Percentiles rank a stretch among this genome's conserved stretches.
Conservation (phyloP, 2,329 filamentous ascomycete species). For the Fusarium sarcochroum region DNA sequence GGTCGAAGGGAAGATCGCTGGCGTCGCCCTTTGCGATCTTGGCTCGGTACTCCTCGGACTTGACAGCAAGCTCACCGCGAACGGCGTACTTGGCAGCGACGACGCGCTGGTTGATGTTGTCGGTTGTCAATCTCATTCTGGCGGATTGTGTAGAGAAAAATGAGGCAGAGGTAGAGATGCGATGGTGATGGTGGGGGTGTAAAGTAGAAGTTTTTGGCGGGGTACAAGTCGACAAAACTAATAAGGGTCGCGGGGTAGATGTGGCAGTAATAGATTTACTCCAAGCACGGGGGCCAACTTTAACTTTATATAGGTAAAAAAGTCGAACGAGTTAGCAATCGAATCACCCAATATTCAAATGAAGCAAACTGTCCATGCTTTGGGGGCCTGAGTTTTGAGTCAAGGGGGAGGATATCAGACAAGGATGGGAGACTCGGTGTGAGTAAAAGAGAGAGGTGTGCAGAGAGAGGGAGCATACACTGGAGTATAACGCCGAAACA, state of each 20-base stretch:
- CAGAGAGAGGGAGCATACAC: constrained; percentile 24
- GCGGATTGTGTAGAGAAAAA: constrained; percentile 52
- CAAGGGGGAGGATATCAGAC: constrained; percentile 38
- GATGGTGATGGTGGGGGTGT: constrained; percentile 36
- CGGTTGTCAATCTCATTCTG: constrained; percentile 71
- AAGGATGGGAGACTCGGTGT: constrained; percentile 32
- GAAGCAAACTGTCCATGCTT: constrained; percentile 35
- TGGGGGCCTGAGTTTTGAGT: constrained; percentile 28
- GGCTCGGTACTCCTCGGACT: constrained; percentile 90
- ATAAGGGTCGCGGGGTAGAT: constrained; percentile 48
- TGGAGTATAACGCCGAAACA: constrained; percentile 16
- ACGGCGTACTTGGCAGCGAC: constrained; percentile 94
- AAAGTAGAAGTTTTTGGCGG: constrained; percentile 47
- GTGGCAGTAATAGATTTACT: constrained; percentile 42
- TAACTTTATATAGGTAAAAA: constrained; percentile 40
- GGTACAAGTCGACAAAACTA: constrained; percentile 41
- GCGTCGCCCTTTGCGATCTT: constrained; percentile 72
- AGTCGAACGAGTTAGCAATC: constrained; percentile 47
- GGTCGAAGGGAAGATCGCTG: constrained; percentile 80
- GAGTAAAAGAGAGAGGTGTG: constrained; percentile 27
- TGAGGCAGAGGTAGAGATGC: constrained; percentile 27
- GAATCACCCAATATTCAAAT: constrained; percentile 28
- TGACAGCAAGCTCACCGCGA: constrained; percentile 93
- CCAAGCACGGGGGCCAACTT: constrained; percentile 33
- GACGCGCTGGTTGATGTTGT: constrained; percentile 94